Evolutionary conservation across 805 yeast species (phyloP), one percentile per base, ranked within the genome.

Genomic region (Wickerhamomyces hampshirensis): DNA sequence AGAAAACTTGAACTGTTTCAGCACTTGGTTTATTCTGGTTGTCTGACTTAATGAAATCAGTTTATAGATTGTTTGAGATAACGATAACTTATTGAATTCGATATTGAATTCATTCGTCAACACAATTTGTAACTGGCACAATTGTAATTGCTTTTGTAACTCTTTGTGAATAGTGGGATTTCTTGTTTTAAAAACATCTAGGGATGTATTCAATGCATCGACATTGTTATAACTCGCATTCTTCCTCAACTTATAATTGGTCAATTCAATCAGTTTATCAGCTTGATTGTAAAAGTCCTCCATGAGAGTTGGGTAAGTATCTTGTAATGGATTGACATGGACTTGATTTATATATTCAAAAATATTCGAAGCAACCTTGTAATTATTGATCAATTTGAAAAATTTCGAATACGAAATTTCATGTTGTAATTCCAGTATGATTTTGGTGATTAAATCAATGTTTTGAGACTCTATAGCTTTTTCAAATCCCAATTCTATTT

Each of bases 331-430:
- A 21, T 21, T 21, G 11, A 11, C 39, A 34, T 71, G 66, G 18
- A 53, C 26, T 23, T 50, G 46, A 44, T 66, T 50, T 53, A 61
- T 44, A 42, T 56, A 61, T 18, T 46, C 57, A 59, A 38, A 65
- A 32, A 43, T 53, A 48, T 43, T 60, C 29, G 46, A 33, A 33
- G 75, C 71, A 36, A 63, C 46, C 28, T 66, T 56, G 45, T 63
- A 60, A 39, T 67, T 64, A 45, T 75, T 77, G 31, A 91, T 54
- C 4, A 83, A 46, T 43, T 80, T 77, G 59, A 82, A 82, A 43
- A 91, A 80, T 33, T 80, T 83, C 0, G 93, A 77, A 2, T 69
- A 50, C 0, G 86, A 67, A 6, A 84, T 56, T 26, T 73, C 73
- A 28, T 73, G 65, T 36, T 57, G 51, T 18, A 89, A 61, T 18